Base-by-base conservation (phyloP, 2,329 filamentous ascomycete genomes). In the Drechslerella coelobrocha region DNA sequence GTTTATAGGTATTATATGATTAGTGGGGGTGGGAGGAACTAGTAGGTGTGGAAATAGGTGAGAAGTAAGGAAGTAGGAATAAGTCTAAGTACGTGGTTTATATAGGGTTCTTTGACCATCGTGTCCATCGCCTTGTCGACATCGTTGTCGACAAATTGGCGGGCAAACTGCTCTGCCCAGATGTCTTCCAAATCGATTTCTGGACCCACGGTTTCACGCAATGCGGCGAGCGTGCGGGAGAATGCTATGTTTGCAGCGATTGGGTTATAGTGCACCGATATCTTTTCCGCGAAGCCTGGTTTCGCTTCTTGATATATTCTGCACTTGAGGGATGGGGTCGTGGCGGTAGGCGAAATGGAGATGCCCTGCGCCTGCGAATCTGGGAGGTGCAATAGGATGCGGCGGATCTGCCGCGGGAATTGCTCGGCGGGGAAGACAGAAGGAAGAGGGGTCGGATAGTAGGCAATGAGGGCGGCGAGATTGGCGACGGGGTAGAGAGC, bases 61-160 rank as follows among this genome's bases (percentile, higher is more conserved):
- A n/a, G n/a, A n/a, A n/a, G n/a, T n/a, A n/a, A n/a, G n/a, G n/a
- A n/a, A n/a, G n/a, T n/a, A n/a, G n/a, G n/a, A n/a, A 5, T 17
- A 21, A 56, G 51, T 27, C 7, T 39, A n/a, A 10, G 12, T 39
- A 69, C 65, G 39, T 69, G 88, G 76, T 92, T 92, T 0, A 92
- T 89, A 75, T 92, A 91, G 1, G 89, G 89, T 77, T 91, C 86
- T 51, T 87, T 82, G 1, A 91, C 88, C 89, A 92, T 92, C 0
- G 89, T 92, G n/a, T 82, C 82, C 89, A 92, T 92, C 0, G 89
- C 92, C 73, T 86, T 84, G 72, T 86, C 85, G 0, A 91, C 88
- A 1, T 85, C 85, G 9, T 88, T 83, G 61, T 87, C 85, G 0
- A 78, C 85, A 76, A 92, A 92, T 76, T 92, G 88, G 74, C 84